These are phyloP conservation scores for Ogataea polymorpha DNA, from an alignment of 805 yeast species.

Conservation along the genomic window DNA sequence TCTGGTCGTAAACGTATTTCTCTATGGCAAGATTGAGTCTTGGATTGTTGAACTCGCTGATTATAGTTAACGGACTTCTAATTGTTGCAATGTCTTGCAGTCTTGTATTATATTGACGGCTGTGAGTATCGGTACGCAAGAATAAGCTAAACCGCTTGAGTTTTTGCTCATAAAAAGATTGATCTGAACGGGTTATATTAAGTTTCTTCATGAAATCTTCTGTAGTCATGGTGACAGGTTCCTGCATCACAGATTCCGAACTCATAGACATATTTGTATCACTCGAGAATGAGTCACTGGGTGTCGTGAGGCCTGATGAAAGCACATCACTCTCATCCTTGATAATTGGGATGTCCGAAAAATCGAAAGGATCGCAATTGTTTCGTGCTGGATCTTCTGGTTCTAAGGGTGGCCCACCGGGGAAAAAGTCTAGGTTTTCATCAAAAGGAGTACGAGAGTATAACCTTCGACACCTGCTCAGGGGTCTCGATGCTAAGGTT, in stretches of 20 bases:
- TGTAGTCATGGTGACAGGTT: conserved; percentile 25
- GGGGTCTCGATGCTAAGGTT: neutral
- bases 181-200: conserved; percentile 6
- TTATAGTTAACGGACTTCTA: conserved; percentile 47
- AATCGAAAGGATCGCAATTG: conserved; percentile 20
- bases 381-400: too few species aligned
- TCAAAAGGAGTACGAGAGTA: conserved; percentile 19
- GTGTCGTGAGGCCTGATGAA: too few species aligned
- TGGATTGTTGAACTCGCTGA: conserved; percentile 64
- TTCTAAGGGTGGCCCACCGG: too few species aligned
- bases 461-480: neutral
- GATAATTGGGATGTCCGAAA: conserved; percentile 21
- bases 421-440: conserved; percentile 3
- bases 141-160: conserved; percentile 13
- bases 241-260: neutral
- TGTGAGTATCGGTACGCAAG: conserved; percentile 12
- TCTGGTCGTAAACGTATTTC: conserved; percentile 63
- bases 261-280: too few species aligned
- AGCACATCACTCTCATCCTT: neutral
- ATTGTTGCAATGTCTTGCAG: conserved; percentile 15
- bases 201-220: conserved; percentile 18
- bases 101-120: conserved; percentile 10
- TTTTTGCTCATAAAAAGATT: conserved; percentile 5
- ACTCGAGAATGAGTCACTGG: too few species aligned
- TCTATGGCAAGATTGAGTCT: conserved; percentile 78